Percentiles rank a stretch among this genome's conserved stretches.
Conservation (phyloP, 495 filamentous ascomycete genomes). For the Annulohypoxylon maeteangense region DNA sequence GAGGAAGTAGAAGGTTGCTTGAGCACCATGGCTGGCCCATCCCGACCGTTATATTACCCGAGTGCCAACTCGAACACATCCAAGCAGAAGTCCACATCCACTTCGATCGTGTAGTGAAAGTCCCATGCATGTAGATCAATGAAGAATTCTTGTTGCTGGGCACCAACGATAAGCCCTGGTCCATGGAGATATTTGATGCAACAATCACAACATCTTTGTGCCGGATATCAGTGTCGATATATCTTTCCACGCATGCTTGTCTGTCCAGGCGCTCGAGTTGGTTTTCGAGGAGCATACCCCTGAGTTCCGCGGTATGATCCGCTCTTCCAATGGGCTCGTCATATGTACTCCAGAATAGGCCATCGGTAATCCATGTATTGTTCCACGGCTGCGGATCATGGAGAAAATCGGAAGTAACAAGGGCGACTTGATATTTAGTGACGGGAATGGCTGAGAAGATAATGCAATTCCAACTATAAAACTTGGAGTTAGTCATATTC, state of each 20-base stretch:
- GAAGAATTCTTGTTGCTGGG: background rate
- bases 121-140: background rate
- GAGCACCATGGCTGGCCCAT: background rate
- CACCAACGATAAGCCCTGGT: background rate
- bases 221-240: background rate
- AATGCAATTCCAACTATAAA: background rate
- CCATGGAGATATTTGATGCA: background rate
- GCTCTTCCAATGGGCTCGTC: background rate
- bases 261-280: background rate
- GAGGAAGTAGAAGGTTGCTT: background rate
- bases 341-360: background rate
- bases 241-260: background rate
- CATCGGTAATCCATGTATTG: background rate
- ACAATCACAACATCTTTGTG: background rate
- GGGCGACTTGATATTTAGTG: background rate
- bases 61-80: background rate
- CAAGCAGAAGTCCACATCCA: background rate
- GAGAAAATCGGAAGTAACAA: background rate
- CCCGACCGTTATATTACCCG: background rate
- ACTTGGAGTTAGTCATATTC: background rate
- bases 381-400: background rate
- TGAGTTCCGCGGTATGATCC: background rate
- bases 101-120: background rate
- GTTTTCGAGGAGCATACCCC: background rate
- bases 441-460: background rate